Percentiles rank a stretch among this genome's conserved stretches.
These are phyloP conservation scores for Forsythia viridissima DNA, from an alignment of 257 asterid species.

Conservation along the genomic window DNA sequence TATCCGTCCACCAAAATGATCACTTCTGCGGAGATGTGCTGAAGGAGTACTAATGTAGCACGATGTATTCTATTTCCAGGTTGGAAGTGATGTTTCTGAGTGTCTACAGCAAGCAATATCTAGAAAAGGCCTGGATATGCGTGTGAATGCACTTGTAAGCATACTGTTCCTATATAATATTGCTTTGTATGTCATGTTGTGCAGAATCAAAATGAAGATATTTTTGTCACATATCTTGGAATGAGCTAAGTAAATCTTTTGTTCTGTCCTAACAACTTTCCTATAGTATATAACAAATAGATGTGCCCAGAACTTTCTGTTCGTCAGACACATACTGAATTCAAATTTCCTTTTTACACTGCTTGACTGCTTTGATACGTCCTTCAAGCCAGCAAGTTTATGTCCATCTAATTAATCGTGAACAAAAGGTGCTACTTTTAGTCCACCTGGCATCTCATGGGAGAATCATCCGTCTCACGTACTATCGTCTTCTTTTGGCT, in stretches of 20 bases:
- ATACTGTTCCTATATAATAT: neutral
- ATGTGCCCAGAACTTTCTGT: neutral
- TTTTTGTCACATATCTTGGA: neutral
- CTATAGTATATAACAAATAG: neutral
- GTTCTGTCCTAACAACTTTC: neutral
- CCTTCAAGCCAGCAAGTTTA: neutral
- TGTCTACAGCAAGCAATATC: constrained; percentile 67
- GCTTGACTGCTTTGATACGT: neutral
- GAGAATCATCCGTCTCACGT: neutral
- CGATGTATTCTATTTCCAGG: constrained; percentile 40
- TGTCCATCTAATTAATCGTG: neutral
- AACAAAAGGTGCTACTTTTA: neutral
- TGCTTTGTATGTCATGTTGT: neutral
- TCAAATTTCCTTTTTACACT: neutral
- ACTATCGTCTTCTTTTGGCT: neutral
- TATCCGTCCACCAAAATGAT: neutral
- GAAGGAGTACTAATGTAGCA: constrained; percentile 16
- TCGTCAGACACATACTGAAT: neutral
- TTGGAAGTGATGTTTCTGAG: constrained; percentile 70
- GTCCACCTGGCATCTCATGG: neutral
- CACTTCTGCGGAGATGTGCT: neutral
- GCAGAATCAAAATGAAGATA: neutral
- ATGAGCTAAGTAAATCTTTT: neutral
- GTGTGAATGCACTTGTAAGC: constrained; percentile 79
- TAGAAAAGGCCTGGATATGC: constrained; percentile 66